Evolutionary conservation across 306 rosid species (phyloP).

Genomic region (Cajanus cajan): DNA sequence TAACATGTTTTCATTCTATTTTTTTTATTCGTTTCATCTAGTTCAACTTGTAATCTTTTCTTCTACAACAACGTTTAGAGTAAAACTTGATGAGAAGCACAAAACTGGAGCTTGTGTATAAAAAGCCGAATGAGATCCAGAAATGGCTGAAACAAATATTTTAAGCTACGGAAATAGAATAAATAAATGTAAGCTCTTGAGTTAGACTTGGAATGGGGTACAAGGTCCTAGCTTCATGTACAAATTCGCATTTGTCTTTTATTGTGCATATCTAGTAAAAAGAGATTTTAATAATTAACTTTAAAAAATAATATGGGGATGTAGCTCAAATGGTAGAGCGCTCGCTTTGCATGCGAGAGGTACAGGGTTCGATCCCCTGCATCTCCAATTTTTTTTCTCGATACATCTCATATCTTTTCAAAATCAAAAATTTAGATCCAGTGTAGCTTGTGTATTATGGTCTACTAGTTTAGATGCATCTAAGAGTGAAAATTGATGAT

Average conservation of each 20-base stretch:
- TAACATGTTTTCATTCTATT: not conserved
- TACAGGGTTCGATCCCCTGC: not conserved
- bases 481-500: no score
- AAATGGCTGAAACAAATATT: not conserved
- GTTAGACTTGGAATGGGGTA: no score
- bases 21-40: not conserved
- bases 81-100: not conserved
- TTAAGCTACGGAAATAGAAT: not conserved
- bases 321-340: not conserved
- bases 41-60: not conserved
- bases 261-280: no score
- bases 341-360: not conserved
- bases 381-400: not conserved
- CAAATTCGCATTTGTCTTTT: no score
- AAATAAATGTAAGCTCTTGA: no score
- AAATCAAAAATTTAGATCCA: no score
- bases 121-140: not conserved
- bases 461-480: no score
- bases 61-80: not conserved
- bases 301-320: not conserved
- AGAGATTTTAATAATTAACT: no score
- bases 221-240: no score
- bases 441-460: no score
- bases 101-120: not conserved
- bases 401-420: no score